phyloP scores from a whole-genome alignment of 148 eudicot genomes.

The Camellia granthamiana region DNA sequence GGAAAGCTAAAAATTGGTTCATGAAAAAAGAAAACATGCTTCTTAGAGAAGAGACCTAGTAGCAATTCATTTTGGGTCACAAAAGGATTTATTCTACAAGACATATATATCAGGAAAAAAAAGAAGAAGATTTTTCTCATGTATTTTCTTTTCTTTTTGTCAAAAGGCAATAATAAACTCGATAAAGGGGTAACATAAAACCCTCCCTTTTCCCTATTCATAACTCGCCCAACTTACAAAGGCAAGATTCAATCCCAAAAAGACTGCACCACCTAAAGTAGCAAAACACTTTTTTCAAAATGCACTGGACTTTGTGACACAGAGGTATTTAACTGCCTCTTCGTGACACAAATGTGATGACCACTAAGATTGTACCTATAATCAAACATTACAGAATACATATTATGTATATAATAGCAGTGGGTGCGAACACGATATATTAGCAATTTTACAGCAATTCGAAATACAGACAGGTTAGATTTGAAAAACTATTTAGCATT shows the following conservation, averaged over 20 bases:
- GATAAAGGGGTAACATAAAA: background rate
- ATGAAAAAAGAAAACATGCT: background rate
- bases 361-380: too few relatives aligned
- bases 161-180: background rate
- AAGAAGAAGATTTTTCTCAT: background rate
- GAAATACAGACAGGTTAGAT: too few relatives aligned
- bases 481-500: too few relatives aligned
- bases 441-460: too few relatives aligned
- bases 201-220: background rate
- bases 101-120: background rate
- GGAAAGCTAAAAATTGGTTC: background rate
- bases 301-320: too few relatives aligned
- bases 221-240: slow-evolving; percentile 3
- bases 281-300: too few relatives aligned
- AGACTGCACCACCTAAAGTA: background rate
- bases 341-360: too few relatives aligned
- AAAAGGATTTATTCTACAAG: background rate
- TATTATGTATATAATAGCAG: too few relatives aligned
- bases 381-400: too few relatives aligned
- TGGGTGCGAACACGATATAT: too few relatives aligned
- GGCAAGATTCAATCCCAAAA: background rate
- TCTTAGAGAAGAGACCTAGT: background rate
- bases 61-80: background rate
- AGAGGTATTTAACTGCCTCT: too few relatives aligned
- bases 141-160: background rate